Conservation (phyloP, 2,329 filamentous ascomycete species). For the Sphaerulina populicola region DNA sequence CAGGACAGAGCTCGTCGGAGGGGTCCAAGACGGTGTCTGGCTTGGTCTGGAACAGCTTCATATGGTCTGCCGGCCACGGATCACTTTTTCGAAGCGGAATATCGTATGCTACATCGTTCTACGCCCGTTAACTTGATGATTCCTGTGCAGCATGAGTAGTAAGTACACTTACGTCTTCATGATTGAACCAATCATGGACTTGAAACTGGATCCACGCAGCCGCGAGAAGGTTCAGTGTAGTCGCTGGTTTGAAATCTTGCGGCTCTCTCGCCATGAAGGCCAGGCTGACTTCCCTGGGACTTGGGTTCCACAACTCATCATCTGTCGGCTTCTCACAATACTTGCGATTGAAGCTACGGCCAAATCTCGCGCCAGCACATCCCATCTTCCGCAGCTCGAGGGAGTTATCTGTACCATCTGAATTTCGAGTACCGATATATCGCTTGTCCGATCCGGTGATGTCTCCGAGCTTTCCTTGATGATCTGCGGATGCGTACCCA, state of each 20-base stretch:
- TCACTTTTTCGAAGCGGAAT: conserved; percentile 12
- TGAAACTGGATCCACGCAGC: conserved; percentile 47
- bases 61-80: conserved; percentile 27
- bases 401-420: conserved; percentile 41
- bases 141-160: background rate
- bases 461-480: conserved; percentile 33
- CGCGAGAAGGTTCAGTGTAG: conserved; percentile 40
- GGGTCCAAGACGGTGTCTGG: conserved; percentile 32
- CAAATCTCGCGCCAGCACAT: conserved; percentile 40
- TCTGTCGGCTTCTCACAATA: conserved; percentile 35
- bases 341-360: conserved; percentile 38
- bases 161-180: background rate
- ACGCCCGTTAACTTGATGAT: background rate
- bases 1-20: conserved; percentile 35
- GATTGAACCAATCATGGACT: conserved; percentile 36
- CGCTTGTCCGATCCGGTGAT: conserved; percentile 30
- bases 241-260: conserved; percentile 41
- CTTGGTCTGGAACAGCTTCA: conserved; percentile 35
- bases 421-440: conserved; percentile 35
- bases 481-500: conserved; percentile 34
- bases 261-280: conserved; percentile 34
- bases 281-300: conserved; percentile 39
- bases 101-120: background rate
- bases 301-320: conserved; percentile 39
- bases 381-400: conserved; percentile 40